Base-by-base conservation (phyloP, 345 rosid species). In the Brassica incana region DNA sequence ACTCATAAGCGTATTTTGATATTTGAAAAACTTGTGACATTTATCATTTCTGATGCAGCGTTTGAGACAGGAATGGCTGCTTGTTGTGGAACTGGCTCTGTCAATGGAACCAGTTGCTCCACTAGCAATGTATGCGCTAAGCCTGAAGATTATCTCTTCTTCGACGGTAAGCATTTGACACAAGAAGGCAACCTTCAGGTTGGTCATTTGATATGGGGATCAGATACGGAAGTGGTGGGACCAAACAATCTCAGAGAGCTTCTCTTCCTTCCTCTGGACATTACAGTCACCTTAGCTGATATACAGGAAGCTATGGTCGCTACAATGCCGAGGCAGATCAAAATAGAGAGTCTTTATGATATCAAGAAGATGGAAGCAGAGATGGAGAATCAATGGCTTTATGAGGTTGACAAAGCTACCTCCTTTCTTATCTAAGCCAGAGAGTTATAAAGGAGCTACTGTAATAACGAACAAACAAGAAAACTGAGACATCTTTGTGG, bases 161-260 rank as follows among this genome's bases (percentile, higher is more conserved):
- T 73, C 11, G 85, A 82, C 1, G 85, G 85, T 15, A 74, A 65
- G 70, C 77, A 82, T 70, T 73, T 68, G 68, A 69, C 82, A 0
- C 82, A 82, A 66, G 78, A 78, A 23, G 25, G 73, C 25, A 23
- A 23, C 25, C 25, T 23, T 23, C 25, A 23, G 25, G 25, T 23
- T 23, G 25, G 25, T 23, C 25, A 23, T 23, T 23, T 23, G 25
- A 23, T 23, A 23, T 23, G 25, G 25, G 25, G 25, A 23, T 23
- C 25, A 23, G 25, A 23, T 23, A 52, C 70, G 0, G 69, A 12
- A 69, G 82, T 82, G 10, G n/a, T 74, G 35, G 76, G 80, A 65
- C 85, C 85, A 6, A 74, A 43, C 59, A 82, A 82, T 69, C 64
- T 82, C 10, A 69, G 74, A 14, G 85, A 82, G 67, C 79, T 82